Base-by-base conservation (phyloP, 371 early-diverging fungal species). In the Blakeslea trispora region DNA sequence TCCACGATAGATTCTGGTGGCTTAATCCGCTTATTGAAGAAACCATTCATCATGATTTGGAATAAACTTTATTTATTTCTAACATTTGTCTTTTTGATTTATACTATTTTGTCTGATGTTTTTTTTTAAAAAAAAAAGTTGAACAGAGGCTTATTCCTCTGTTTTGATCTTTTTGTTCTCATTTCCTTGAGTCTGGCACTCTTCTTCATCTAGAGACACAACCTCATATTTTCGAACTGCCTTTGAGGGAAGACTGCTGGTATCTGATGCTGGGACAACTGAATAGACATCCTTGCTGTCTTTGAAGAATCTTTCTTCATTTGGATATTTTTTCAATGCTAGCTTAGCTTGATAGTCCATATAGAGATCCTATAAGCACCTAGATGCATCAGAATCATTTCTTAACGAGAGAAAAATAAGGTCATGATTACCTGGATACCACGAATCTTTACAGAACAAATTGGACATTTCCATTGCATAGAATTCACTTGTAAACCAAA, bases 1-100 rank as follows among this genome's bases (percentile, higher is more conserved):
- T 65, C 1, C 46, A 56, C 19, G 72, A 69, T 45, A 51, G 75
- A 28, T 72, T 64, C 34, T 65, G 61, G 47, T 75, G 75, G 75
- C 60, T 75, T 14, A 60, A 71, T 28, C 19, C 54, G 13, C 24
- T 75, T 41, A 53, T 69, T 11, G 72, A 71, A 35, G 61, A 69
- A 31, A 60, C 61, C 0, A 49, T 65, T 44, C 66, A 65, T 45
- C 45, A 28, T 35, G 45, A 22, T 35, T n/a, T 45, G 21, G 17
- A 49, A 31, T 31, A 47, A 31, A n/a, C n/a, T n/a, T n/a, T n/a
- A n/a, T n/a, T n/a, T n/a, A n/a, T n/a, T n/a, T n/a, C n/a, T n/a
- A n/a, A n/a, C n/a, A n/a, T n/a, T n/a, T n/a, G n/a, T n/a, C 44
- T 18, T 9, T 10, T 43, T 18, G 9, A 9, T 45, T 45, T 45